Evolutionary conservation across 257 asterid genomes (phyloP), one percentile per base, ranked within the genome.

Genomic region (Dorcoceras hygrometricum): DNA sequence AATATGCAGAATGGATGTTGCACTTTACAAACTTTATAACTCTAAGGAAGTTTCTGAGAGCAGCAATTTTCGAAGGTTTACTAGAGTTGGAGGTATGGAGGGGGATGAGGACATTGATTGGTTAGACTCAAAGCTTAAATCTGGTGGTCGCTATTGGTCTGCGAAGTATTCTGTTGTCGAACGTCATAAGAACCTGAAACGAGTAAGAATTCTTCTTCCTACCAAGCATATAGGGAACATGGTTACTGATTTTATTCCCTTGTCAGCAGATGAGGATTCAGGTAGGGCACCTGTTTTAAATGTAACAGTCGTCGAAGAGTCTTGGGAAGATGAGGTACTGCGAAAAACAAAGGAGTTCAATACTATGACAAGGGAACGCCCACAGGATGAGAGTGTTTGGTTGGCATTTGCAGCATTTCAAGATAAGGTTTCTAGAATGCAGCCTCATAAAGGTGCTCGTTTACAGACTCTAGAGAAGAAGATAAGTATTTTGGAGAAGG

Each of bases 101-200:
- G 72, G 82, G 62, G 99, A 94, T 76, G 73, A 29, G 63, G 99
- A 94, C 72, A 65, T 81, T 61, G 97, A 90, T 77, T 80, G 78
- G 4, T 71, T 94, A 66, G 96, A 90, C 68, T 65, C 46, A 19
- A 86, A 80, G 71, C 92, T 90, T 59, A 82, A 86, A 67, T 87
- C 87, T 27, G 96, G 81, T 63, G 97, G 96, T 63, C 91, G 99
- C 53, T 94, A 94, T 73, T 94, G 99, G 97, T 90, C 99, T 56
- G 87, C 91, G 5, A 84, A 82, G 50, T 82, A 85, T 74, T 78
- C 96, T 69, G 93, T 95, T 53, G 59, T 94, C 22, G 99, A 94
- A 80, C 96, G 89, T 65, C 96, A 90, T 74, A 88, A 83, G 82
- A 89, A 83, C 76, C 71, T 94, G 77, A 94, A 94, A 83, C 89